A percentile compares a stretch with the other conserved stretches of the same genome.
Conservation (phyloP, 225 moss, liverwort and hornwort genomes). For the Asterella californica region DNA sequence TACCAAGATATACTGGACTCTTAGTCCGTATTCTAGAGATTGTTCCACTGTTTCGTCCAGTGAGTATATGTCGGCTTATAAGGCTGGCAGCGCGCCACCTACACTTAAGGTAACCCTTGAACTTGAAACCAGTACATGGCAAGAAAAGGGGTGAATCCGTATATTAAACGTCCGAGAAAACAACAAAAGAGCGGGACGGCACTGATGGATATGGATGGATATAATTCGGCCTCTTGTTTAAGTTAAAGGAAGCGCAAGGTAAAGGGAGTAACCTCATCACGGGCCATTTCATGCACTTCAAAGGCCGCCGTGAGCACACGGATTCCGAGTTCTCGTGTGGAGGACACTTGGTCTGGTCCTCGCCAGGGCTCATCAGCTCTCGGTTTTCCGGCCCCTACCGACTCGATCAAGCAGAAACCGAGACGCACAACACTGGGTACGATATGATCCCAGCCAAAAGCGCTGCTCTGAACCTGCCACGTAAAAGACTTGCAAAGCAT, state of each 20-base stretch:
- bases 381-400: constrained; percentile 48
- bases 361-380: constrained; percentile 41
- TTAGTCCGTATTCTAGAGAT: too few relatives aligned
- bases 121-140: too few relatives aligned
- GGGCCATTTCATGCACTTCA: constrained; percentile 87
- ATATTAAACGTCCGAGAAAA: too few relatives aligned
- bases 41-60: too few relatives aligned
- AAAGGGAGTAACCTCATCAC: constrained; percentile 56
- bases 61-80: too few relatives aligned
- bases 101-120: too few relatives aligned
- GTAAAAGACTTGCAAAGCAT: not conserved
- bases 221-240: not conserved
- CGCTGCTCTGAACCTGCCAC: constrained; percentile 77
- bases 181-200: too few relatives aligned
- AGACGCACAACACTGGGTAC: constrained; percentile 87
- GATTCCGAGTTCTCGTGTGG: constrained; percentile 67
- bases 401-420: constrained; percentile 79
- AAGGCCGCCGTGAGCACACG: constrained; percentile 71
- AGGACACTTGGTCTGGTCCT: constrained; percentile 52
- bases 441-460: constrained; percentile 94
- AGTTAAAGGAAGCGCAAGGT: not conserved
- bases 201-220: too few relatives aligned
- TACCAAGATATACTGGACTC: too few relatives aligned
- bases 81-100: too few relatives aligned
- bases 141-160: too few relatives aligned